phyloP scores from a whole-genome alignment of 371 early-diverging fungal genomes.

The Actinomucor elegans region DNA sequence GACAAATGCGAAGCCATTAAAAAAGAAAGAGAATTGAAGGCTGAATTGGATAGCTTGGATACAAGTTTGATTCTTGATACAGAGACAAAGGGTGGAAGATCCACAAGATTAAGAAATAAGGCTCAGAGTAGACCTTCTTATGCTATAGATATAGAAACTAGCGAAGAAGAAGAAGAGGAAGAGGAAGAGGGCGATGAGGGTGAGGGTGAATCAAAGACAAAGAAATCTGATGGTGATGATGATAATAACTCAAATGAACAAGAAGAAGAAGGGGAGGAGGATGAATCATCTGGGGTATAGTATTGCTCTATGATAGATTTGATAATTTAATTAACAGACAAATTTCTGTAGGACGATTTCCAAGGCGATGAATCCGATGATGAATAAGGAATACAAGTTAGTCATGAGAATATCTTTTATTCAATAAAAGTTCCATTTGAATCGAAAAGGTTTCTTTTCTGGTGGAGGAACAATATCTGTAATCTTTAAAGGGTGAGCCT shows the following conservation, averaged over 20 bases:
- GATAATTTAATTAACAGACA: not conserved
- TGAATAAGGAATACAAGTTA: too few relatives aligned
- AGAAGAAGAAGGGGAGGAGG: not conserved
- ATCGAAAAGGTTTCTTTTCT: too few relatives aligned
- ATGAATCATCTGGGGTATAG: not conserved
- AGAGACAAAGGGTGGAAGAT: slow-evolving; percentile 5
- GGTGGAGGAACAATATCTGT: slow-evolving; percentile 19
- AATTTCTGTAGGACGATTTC: not conserved
- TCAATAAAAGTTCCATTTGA: too few relatives aligned
- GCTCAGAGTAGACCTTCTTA: slow-evolving; percentile 4
- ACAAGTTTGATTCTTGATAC: slow-evolving; percentile 33
- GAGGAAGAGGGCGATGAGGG: not conserved
- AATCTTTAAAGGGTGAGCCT: slow-evolving; percentile 81
- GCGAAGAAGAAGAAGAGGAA: slow-evolving; percentile 29
- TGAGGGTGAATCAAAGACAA: not conserved
- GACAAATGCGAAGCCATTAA: slow-evolving; percentile 49
- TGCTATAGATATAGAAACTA: slow-evolving; percentile 10
- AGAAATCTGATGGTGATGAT: too few relatives aligned
- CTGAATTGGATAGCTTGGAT: slow-evolving; percentile 40
- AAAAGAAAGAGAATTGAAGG: slow-evolving; percentile 37
- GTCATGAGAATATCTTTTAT: too few relatives aligned
- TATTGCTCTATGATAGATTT: not conserved
- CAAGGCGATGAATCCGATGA: not conserved
- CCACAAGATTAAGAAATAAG: slow-evolving; percentile 12
- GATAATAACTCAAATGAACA: not conserved